These are phyloP conservation scores for Hamamelis virginiana DNA, from an alignment of 164 flowering plant species.

Conservation along the genomic window DNA sequence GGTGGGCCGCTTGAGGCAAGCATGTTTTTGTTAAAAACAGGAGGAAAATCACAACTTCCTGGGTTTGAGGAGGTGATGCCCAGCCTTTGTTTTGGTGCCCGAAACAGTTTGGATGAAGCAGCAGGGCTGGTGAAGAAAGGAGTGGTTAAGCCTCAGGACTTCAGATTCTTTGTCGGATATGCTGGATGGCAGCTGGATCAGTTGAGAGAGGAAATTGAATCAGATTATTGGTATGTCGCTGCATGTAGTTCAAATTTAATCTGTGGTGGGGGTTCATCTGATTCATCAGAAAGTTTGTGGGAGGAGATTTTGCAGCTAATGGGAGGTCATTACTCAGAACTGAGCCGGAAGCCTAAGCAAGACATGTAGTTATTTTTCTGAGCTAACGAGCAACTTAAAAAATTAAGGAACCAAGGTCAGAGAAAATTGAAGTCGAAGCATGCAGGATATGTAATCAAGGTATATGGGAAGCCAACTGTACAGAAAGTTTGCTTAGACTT, in stretches of 20 bases:
- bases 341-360: conserved; percentile 90
- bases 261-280: conserved; percentile 34
- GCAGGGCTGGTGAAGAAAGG: conserved; percentile 73
- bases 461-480: conserved; percentile 29
- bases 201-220: conserved; percentile 78
- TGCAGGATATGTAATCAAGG: conserved; percentile 7
- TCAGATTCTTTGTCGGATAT: conserved; percentile 89
- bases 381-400: background rate
- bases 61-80: conserved; percentile 83
- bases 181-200: conserved; percentile 95
- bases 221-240: conserved; percentile 82
- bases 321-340: conserved; percentile 92
- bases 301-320: conserved; percentile 88
- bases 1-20: conserved; percentile 95
- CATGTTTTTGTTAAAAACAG: conserved; percentile 67
- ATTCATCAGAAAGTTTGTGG: conserved; percentile 70
- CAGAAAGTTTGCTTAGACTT: conserved; percentile 20
- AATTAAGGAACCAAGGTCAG: conserved; percentile 4
- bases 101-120: conserved; percentile 74
- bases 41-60: conserved; percentile 39
- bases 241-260: conserved; percentile 81
- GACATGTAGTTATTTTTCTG: conserved; percentile 38
- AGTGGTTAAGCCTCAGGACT: conserved; percentile 64
- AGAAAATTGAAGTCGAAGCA: background rate
- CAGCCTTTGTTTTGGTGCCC: conserved; percentile 76